phyloP scores from a whole-genome alignment of 495 filamentous ascomycete species.

The Annulohypoxylon stygium region DNA sequence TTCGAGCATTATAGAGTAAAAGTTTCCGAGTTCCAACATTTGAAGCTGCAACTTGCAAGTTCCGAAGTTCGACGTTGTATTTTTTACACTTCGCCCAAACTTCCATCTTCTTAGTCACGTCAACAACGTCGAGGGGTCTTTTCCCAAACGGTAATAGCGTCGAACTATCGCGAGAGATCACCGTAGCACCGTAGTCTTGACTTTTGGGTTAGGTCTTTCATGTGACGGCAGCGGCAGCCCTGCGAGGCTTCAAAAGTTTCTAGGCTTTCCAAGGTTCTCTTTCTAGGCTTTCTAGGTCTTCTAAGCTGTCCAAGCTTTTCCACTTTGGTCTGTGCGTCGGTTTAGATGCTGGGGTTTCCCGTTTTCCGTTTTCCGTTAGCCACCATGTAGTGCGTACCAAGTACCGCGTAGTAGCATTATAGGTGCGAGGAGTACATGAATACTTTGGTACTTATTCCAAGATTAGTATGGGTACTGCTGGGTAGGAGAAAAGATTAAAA shows the following conservation, averaged over 20 bases:
- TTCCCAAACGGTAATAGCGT: slow-evolving; percentile 5
- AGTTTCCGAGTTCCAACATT: neutral
- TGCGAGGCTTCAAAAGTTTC: slow-evolving; percentile 28
- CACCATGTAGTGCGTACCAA: too few species aligned
- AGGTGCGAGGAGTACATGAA: neutral
- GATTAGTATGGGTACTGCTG: neutral
- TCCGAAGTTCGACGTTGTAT: neutral
- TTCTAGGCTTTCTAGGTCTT: too few species aligned
- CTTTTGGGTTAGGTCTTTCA: slow-evolving; percentile 19
- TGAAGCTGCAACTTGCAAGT: neutral
- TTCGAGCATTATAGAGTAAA: neutral
- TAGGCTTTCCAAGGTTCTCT: too few species aligned
- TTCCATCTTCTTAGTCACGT: neutral
- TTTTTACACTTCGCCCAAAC: neutral
- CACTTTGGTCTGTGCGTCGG: slow-evolving; percentile 14
- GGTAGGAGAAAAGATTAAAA: neutral
- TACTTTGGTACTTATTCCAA: neutral
- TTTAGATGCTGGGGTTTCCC: slow-evolving; percentile 14
- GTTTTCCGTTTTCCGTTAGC: slow-evolving; percentile 9
- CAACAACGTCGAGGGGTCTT: neutral
- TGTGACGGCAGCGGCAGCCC: slow-evolving; percentile 39
- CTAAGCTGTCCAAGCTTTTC: neutral
- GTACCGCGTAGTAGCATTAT: too few species aligned
- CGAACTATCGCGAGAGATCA: slow-evolving; percentile 21
- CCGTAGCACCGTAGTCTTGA: neutral